phyloP scores from a whole-genome alignment of 2,329 filamentous ascomycete species.

The Colletotrichum liaoningense region DNA sequence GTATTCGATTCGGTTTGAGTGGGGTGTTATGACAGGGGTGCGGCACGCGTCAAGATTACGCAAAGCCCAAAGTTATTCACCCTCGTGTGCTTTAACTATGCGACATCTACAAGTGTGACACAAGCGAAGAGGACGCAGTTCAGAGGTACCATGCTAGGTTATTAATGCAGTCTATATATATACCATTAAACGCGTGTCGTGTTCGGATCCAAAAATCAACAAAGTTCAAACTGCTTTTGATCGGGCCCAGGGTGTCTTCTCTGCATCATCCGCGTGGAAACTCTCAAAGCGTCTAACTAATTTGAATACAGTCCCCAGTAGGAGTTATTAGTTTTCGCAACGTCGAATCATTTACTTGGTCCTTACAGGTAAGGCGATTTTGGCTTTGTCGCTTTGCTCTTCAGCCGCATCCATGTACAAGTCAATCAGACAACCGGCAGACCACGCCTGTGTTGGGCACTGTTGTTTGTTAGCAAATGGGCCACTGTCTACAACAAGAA shows the following conservation, averaged over 20 bases:
- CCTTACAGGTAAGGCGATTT: conserved; percentile 40
- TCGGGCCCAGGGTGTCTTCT: background rate
- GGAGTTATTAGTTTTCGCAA: conserved; percentile 9
- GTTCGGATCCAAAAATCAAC: background rate
- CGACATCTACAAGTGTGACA: background rate
- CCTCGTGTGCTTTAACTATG: background rate
- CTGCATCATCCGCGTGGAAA: background rate
- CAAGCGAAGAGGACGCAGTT: conserved; percentile 26
- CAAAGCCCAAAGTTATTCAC: no score
- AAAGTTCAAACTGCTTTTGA: conserved; percentile 12
- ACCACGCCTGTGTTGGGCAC: conserved; percentile 97
- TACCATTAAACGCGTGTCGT: conserved; percentile 2
- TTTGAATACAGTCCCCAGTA: conserved; percentile 9
- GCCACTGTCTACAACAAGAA: background rate
- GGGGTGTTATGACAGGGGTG: background rate
- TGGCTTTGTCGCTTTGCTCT: conserved; percentile 51
- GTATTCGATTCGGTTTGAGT: background rate
- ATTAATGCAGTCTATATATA: conserved; percentile 33
- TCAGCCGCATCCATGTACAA: conserved; percentile 90
- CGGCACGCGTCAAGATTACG: no score
- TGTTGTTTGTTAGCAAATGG: conserved; percentile 48
- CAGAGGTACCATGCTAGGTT: conserved; percentile 35
- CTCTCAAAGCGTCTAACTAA: conserved; percentile 15
- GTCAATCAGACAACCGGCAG: conserved; percentile 92
- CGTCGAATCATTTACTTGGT: conserved; percentile 30